phyloP scores from a whole-genome alignment of 2,329 filamentous ascomycete species.

The Ascochyta clinopodiicola region DNA sequence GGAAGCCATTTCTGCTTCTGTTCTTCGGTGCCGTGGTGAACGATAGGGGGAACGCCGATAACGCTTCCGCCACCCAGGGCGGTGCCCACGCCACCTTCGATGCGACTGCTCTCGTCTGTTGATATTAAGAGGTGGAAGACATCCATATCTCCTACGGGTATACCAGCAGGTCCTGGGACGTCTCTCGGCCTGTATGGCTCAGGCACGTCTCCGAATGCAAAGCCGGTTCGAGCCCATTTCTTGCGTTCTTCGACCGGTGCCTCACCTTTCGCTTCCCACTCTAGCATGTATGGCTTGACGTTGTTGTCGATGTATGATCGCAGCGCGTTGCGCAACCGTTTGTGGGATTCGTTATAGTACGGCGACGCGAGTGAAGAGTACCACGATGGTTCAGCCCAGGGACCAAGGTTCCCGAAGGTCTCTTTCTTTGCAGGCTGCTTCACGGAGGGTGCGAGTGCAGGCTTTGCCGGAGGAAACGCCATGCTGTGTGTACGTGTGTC shows the following conservation, averaged over 20 bases:
- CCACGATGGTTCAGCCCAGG: conserved; percentile 58
- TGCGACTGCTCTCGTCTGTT: conserved; percentile 62
- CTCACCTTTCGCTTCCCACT: conserved; percentile 65
- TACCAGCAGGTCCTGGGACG: conserved; percentile 47
- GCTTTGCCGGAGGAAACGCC: conserved; percentile 17
- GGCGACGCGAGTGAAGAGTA: conserved; percentile 59
- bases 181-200: conserved; percentile 51
- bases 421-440: conserved; percentile 35
- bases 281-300: conserved; percentile 64
- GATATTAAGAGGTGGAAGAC: conserved; percentile 57
- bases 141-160: conserved; percentile 47
- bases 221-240: conserved; percentile 51
- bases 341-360: conserved; percentile 70
- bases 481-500: conserved; percentile 4
- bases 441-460: conserved; percentile 21
- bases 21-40: conserved; percentile 66
- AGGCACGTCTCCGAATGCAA: conserved; percentile 54
- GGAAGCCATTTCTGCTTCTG: conserved; percentile 67
- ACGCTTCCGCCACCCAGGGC: conserved; percentile 65
- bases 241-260: conserved; percentile 55
- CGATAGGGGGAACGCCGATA: conserved; percentile 69
- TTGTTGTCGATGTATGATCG: conserved; percentile 66
- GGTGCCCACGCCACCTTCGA: conserved; percentile 65
- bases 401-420: conserved; percentile 46
- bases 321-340: conserved; percentile 62